These are phyloP conservation scores for Neotropicomus parvogracilis DNA, from an alignment of 1,284 basidiomycete species.

Conservation along the genomic window DNA sequence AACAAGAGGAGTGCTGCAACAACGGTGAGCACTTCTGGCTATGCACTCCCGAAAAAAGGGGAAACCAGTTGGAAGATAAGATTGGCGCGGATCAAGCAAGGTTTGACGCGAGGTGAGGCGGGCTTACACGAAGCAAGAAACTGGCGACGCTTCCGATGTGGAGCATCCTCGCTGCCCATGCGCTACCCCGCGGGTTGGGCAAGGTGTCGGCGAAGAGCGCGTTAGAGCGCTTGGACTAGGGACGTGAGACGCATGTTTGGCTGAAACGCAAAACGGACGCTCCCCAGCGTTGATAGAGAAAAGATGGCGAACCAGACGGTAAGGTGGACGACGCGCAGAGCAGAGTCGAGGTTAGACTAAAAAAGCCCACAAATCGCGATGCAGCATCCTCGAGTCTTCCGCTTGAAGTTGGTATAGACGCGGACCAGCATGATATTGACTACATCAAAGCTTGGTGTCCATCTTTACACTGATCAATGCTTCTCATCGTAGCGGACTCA, in stretches of 20 bases:
- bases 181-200: constrained; percentile 78
- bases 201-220: constrained; percentile 74
- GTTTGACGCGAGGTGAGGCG: background rate
- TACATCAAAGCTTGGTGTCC: too few species aligned
- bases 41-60: constrained; percentile 72
- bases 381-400: too few species aligned
- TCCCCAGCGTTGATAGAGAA: constrained; percentile 83
- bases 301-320: constrained; percentile 80
- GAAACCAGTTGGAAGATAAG: constrained; percentile 65
- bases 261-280: constrained; percentile 14
- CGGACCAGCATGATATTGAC: too few species aligned
- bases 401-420: too few species aligned
- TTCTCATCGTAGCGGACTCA: too few species aligned
- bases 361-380: too few species aligned
- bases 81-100: constrained; percentile 34
- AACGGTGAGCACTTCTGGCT: constrained; percentile 73
- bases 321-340: constrained; percentile 53
- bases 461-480: too few species aligned
- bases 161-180: constrained; percentile 91
- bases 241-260: constrained; percentile 1
- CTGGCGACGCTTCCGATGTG: constrained; percentile 80
- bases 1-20: constrained; percentile 55
- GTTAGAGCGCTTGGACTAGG: constrained; percentile 78
- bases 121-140: constrained; percentile 84
- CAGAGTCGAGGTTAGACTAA: too few species aligned